Base-by-base conservation (phyloP, 1,284 basidiomycete genomes). In the Hypsizygus ulmarius region DNA sequence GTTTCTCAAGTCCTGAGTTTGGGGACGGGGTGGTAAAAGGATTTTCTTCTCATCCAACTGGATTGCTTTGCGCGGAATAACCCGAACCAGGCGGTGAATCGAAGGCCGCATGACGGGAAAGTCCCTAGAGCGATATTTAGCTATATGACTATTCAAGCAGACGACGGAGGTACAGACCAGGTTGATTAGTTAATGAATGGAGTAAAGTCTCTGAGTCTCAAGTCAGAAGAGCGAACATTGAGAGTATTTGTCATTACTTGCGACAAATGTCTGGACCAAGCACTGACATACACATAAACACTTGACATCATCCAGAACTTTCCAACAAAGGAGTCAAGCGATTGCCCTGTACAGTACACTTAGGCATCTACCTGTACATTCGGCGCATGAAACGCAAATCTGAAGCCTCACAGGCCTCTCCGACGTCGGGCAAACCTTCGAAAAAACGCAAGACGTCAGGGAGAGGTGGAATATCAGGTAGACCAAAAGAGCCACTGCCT, bases 61-160 rank as follows among this genome's bases (percentile, higher is more conserved):
- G 27, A 70, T 58, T 25, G 59, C 44, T 39, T 55, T 59, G 40
- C 68, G 66, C 27, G 65, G 66, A 35, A 73, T 49, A 29, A 73
- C 54, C 34, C 65, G 66, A 8, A 71, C 61, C 7, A 70, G 60
- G 41, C 62, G 63, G 18, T 52, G 43, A 35, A 55, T 49, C 30
- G 71, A 66, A 11, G 67, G 58, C 27, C 61, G 62, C 71, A 73
- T 72, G 27, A 35, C 45, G 16, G 29, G 12, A 47, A 8, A 33
- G 2, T 18, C 19, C 10, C 15, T 28, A n/a, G 19, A 47, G 33
- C 15, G 8, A 28, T 9, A 33, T 27, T 25, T 2, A 16, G 39
- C 14, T 5, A 18, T n/a, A n/a, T n/a, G n/a, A n/a, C 14, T 40
- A 32, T n/a, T 15, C 14, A 21, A 21, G 14, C 7, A 7, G 27